Base-by-base conservation (phyloP, 2,329 filamentous ascomycete genomes). In the Colletotrichum navitas region DNA sequence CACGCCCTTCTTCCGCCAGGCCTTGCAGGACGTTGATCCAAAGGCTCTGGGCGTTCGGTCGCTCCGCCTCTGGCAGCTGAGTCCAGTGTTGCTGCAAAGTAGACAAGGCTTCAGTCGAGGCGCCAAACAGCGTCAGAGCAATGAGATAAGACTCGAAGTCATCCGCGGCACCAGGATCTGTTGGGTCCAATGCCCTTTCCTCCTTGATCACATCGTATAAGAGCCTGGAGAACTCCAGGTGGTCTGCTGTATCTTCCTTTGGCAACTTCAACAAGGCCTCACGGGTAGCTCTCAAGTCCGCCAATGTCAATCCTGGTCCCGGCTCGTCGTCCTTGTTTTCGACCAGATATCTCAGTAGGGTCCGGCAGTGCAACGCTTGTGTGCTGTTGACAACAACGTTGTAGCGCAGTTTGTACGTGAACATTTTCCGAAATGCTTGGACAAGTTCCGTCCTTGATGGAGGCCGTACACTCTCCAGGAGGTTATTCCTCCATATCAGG, bases 401-500 rank as follows among this genome's bases (percentile, higher is more conserved):
- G 73, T 83, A 81, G 76, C 82, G 76, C 69, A 83, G 74, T 80
- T 92, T 87, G 78, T 85, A 85, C 24, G 83, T 78, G 75, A 95
- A 90, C 74, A 95, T 91, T 12, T 85, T 82, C 66, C 83, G 85
- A 79, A 93, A 91, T 6, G 92, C 93, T 45, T 87, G 83, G 0
- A 89, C 81, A 2, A 97, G 83, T 43, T 93, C 89, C n/a, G 85
- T 79, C 3, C 85, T 83, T 0, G 88, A 80, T 21, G 93, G 94
- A 12, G 89, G 87, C 43, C 94, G 88, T 45, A 90, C 84, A 63
- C 88, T 86, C 67, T 93, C 87, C 63, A 88, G 85, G 75, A 91
- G 83, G 72, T 89, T 88, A 75, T 89, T 88, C 63, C 88, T 84
- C 79, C 94, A 88, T 70, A 93, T 88, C 76, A 93, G 87, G 83